Percentiles rank a stretch among this genome's conserved stretches.
Conservation (phyloP, 179 eudicot species). For the Carnegiea gigantea region DNA sequence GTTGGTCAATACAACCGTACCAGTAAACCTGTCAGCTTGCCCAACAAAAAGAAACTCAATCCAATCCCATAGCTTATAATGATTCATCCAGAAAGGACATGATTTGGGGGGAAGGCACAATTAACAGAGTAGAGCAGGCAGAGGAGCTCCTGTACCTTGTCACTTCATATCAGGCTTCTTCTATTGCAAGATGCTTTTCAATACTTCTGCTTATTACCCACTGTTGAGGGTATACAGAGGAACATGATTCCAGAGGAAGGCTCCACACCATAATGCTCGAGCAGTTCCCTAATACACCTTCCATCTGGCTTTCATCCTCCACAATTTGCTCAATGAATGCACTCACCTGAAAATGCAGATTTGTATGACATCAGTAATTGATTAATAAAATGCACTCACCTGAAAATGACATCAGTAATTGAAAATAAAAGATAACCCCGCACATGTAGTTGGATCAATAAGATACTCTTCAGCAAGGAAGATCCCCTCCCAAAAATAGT, state of each 20-base stretch:
- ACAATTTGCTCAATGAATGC: conserved; percentile 63
- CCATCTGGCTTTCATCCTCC: conserved; percentile 81
- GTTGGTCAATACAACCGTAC: background rate
- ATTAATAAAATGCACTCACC: conserved; percentile 42
- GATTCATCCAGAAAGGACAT: background rate
- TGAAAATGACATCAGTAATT: conserved; percentile 19
- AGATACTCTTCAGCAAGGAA: background rate
- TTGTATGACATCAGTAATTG: background rate
- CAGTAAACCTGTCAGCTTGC: background rate
- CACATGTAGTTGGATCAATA: background rate
- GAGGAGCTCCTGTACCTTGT: conserved; percentile 20
- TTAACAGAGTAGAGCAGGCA: background rate
- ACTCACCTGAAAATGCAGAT: conserved; percentile 46
- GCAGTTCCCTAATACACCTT: conserved; percentile 43
- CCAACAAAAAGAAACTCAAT: background rate
- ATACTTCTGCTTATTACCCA: conserved; percentile 43
- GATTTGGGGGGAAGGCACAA: background rate
- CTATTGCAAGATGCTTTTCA: conserved; percentile 24
- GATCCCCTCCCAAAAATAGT: background rate
- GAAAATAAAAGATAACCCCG: background rate
- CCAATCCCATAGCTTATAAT: background rate
- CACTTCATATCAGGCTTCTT: conserved; percentile 14
- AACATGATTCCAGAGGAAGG: conserved; percentile 44
- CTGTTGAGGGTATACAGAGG: conserved; percentile 39
- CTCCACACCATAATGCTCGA: conserved; percentile 63